Percentiles rank a stretch among this genome's conserved stretches.
Conservation (phyloP, 2,329 filamentous ascomycete genomes). For the Cryphonectria radicalis region DNA sequence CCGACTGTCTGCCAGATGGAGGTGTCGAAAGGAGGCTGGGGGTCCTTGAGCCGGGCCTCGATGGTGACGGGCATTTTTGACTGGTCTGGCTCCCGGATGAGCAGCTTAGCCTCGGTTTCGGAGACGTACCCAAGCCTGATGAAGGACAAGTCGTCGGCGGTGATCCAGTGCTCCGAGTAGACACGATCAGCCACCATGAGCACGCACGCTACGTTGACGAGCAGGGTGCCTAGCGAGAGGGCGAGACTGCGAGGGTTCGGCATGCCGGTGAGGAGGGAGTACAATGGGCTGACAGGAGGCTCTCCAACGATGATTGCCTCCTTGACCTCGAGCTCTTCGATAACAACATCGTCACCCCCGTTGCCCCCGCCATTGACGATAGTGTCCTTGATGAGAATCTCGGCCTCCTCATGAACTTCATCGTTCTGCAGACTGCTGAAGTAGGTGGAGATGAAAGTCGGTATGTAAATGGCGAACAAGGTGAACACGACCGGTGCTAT, state of each 20-base stretch:
- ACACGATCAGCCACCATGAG: conserved; percentile 77
- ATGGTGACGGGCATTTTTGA: conserved; percentile 75
- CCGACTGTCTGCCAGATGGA: conserved; percentile 70
- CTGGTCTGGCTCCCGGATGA: conserved; percentile 83
- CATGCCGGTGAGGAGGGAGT: conserved; percentile 73
- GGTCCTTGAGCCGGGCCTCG: conserved; percentile 63
- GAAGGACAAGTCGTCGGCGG: conserved; percentile 78
- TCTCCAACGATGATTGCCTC: conserved; percentile 66
- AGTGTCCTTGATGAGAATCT: conserved; percentile 57
- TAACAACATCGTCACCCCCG: conserved; percentile 41
- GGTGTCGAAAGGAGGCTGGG: conserved; percentile 56
- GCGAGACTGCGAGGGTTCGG: conserved; percentile 73
- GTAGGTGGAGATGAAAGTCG: conserved; percentile 65
- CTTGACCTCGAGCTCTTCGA: conserved; percentile 61
- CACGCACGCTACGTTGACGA: conserved; percentile 73
- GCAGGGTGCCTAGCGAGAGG: conserved; percentile 68
- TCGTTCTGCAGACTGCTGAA: conserved; percentile 60
- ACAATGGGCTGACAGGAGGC: conserved; percentile 59
- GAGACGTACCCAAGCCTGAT: conserved; percentile 88
- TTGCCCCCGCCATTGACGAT: conserved; percentile 35
- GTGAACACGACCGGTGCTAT: conserved; percentile 54
- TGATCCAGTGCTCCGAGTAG: conserved; percentile 74
- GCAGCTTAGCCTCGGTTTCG: conserved; percentile 74
- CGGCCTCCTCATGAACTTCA: conserved; percentile 64
- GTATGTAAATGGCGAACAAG: conserved; percentile 67